phyloP scores from a whole-genome alignment of 2,329 filamentous ascomycete species.

The Onygena corvina region DNA sequence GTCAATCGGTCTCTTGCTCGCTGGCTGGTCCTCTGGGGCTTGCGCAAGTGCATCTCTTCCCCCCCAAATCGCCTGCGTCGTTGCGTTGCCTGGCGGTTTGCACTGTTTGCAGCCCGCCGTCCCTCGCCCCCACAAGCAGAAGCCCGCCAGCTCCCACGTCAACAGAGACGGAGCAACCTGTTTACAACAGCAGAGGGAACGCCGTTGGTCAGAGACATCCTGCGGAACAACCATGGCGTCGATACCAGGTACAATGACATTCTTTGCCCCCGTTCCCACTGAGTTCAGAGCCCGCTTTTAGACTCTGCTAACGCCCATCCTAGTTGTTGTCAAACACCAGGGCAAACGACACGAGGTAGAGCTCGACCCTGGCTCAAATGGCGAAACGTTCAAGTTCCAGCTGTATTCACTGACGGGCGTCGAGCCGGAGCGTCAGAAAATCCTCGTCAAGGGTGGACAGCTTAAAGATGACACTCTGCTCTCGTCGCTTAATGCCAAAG shows the following conservation, averaged over 20 bases:
- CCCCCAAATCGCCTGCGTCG: neutral
- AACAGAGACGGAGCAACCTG: neutral
- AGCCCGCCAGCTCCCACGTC: neutral
- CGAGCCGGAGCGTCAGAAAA: slow-evolving; percentile 91
- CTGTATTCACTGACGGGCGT: slow-evolving; percentile 91
- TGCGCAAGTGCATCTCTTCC: neutral
- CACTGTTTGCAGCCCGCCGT: slow-evolving; percentile 1
- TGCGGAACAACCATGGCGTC: slow-evolving; percentile 38
- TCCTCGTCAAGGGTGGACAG: slow-evolving; percentile 84
- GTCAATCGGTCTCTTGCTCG: neutral
- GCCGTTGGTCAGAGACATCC: neutral
- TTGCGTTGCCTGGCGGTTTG: slow-evolving; percentile 5
- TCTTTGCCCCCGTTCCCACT: neutral
- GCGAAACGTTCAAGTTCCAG: slow-evolving; percentile 91
- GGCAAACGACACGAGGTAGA: slow-evolving; percentile 94
- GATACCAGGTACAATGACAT: slow-evolving; percentile 40
- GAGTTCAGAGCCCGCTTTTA: neutral
- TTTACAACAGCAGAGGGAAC: neutral
- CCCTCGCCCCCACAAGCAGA: neutral
- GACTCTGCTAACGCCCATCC: slow-evolving; percentile 18
- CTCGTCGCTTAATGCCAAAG: slow-evolving; percentile 70
- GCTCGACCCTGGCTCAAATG: slow-evolving; percentile 68
- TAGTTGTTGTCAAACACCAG: slow-evolving; percentile 87
- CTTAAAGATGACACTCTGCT: slow-evolving; percentile 91
- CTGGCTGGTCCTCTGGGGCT: neutral